Evolutionary conservation across 768 basidiomycete genomes (phyloP).

Genomic region (Trametes meyenii): DNA sequence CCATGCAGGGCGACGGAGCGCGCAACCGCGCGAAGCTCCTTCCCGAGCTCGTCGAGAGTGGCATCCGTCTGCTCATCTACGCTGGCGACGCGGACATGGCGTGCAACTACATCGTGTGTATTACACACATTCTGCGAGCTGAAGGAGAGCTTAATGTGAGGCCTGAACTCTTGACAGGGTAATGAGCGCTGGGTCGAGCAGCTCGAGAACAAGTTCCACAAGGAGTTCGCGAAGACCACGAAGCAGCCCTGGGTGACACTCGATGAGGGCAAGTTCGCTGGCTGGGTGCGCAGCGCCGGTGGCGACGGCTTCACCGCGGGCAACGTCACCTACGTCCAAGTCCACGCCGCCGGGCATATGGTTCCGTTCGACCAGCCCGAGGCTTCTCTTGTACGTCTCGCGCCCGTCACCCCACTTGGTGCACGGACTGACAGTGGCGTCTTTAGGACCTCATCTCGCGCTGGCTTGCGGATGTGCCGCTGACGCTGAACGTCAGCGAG

Average conservation of each 20-base stretch:
- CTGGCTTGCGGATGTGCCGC: constrained; percentile 59
- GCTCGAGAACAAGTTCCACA: constrained; percentile 62
- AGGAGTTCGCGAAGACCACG: constrained; percentile 56
- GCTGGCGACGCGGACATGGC: constrained; percentile 90
- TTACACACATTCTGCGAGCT: neutral
- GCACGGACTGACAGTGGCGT: neutral
- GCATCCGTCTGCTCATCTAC: constrained; percentile 85
- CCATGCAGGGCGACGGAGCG: constrained; percentile 82
- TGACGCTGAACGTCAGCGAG: constrained; percentile 34
- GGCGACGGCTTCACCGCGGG: constrained; percentile 67
- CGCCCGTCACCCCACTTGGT: neutral
- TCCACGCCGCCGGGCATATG: constrained; percentile 90
- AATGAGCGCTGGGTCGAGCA: constrained; percentile 76
- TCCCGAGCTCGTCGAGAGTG: constrained; percentile 79
- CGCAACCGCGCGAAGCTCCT: constrained; percentile 81
- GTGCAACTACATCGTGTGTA: constrained; percentile 79
- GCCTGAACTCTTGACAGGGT: constrained; percentile 45
- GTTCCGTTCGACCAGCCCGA: constrained; percentile 90
- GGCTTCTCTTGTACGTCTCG: constrained; percentile 66
- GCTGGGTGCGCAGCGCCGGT: constrained; percentile 72
- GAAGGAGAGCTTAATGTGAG: neutral
- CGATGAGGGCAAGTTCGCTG: constrained; percentile 56
- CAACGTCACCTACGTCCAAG: constrained; percentile 81
- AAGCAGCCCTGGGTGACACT: constrained; percentile 58
- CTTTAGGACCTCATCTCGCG: constrained; percentile 59